Percentiles rank a stretch among this genome's conserved stretches.
Conservation (phyloP, 768 basidiomycete species). For the Hysterangium stoloniferum region DNA sequence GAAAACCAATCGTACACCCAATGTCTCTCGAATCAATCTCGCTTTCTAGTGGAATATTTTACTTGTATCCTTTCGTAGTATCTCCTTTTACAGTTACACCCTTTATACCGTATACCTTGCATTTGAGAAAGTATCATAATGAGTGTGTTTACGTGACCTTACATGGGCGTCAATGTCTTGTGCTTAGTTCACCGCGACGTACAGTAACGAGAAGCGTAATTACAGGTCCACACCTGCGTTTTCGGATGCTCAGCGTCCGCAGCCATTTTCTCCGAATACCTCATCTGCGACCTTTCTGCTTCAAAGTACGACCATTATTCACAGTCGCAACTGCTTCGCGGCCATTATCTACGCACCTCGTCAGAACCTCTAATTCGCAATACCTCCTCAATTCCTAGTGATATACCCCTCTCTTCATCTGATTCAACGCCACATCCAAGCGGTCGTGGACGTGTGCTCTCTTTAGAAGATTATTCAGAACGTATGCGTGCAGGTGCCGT, state of each 20-base stretch:
- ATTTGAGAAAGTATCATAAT: too few relatives aligned
- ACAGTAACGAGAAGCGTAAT: too few relatives aligned
- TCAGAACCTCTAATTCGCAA: neutral
- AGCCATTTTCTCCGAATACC: constrained; percentile 20
- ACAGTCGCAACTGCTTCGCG: constrained; percentile 67
- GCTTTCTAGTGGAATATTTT: too few relatives aligned
- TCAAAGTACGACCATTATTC: constrained; percentile 59
- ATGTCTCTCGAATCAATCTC: too few relatives aligned
- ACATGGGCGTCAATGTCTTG: too few relatives aligned
- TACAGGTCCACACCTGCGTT: constrained; percentile 35
- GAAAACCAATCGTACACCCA: too few relatives aligned
- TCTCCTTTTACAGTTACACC: too few relatives aligned
- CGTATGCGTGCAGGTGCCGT: constrained; percentile 98
- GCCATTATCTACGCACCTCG: constrained; percentile 61
- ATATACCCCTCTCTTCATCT: constrained; percentile 5
- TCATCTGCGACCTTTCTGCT: constrained; percentile 50
- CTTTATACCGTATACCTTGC: too few relatives aligned
- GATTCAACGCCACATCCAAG: neutral
- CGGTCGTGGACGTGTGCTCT: constrained; percentile 42
- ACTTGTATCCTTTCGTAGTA: too few relatives aligned
- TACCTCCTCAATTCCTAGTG: neutral
- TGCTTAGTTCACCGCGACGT: too few relatives aligned
- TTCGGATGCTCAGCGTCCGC: constrained; percentile 34
- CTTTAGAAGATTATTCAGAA: constrained; percentile 95
- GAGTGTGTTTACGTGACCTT: too few relatives aligned